Conservation (phyloP, 1,139 yeast genomes). For the Candida freyschussii region DNA sequence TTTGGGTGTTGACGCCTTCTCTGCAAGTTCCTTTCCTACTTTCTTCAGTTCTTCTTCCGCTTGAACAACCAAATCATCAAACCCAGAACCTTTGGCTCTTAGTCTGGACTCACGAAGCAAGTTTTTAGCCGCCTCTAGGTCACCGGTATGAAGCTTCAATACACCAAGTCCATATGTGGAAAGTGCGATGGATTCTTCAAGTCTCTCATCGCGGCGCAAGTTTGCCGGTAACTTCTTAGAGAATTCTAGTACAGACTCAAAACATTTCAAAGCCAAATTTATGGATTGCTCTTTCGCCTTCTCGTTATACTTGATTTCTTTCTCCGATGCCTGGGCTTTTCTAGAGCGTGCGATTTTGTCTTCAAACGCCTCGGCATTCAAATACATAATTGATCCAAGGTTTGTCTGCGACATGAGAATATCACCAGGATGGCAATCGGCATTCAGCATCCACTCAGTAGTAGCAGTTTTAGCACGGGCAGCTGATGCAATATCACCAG, state of each 20-base stretch:
- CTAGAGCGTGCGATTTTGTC: constrained; percentile 33
- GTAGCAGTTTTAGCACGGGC: constrained; percentile 59
- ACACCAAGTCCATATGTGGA: constrained; percentile 87
- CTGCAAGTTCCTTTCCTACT: constrained; percentile 34
- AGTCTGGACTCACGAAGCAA: constrained; percentile 65
- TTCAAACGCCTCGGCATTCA: constrained; percentile 67
- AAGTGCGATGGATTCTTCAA: constrained; percentile 67
- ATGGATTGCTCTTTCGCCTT: constrained; percentile 38
- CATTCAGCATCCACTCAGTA: constrained; percentile 68
- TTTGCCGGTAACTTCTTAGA: constrained; percentile 47
- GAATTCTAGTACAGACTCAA: constrained; percentile 50
- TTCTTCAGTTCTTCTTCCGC: constrained; percentile 63
- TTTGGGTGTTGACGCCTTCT: constrained; percentile 1
- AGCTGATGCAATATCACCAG: constrained; percentile 64
- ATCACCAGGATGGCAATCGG: constrained; percentile 65
- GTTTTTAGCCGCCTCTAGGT: constrained; percentile 50
- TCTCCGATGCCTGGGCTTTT: constrained; percentile 28
- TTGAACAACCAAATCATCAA: constrained; percentile 55
- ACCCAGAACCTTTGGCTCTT: constrained; percentile 64
- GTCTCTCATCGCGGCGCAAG: constrained; percentile 37
- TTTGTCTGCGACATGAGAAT: constrained; percentile 64
- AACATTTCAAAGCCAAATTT: constrained; percentile 41
- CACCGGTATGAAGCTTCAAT: constrained; percentile 53
- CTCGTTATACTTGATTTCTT: constrained; percentile 27
- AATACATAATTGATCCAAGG: constrained; percentile 64